phyloP scores from a whole-genome alignment of 2,329 filamentous ascomycete genomes.

The Huntiella abstrusa region DNA sequence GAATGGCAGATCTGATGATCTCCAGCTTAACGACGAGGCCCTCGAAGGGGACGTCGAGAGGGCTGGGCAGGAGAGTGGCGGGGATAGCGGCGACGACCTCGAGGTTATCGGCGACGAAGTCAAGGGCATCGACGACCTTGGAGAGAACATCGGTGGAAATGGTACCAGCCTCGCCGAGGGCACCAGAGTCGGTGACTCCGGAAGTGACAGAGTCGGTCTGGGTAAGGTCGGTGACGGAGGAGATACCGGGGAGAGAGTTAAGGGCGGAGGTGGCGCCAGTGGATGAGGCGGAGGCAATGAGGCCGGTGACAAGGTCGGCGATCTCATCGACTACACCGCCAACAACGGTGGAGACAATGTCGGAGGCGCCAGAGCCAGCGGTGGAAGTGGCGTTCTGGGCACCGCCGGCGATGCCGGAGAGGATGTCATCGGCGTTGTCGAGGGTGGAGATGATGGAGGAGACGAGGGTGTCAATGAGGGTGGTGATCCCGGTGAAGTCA shows the following conservation, averaged over 20 bases:
- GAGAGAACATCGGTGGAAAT: not conserved
- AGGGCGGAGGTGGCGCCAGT: not conserved
- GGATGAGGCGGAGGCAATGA: not conserved
- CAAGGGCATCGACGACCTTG: not conserved
- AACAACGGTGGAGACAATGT: not conserved
- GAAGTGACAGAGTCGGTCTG: not conserved
- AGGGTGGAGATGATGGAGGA: not conserved
- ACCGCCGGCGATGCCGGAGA: not conserved
- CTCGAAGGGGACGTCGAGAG: constrained; percentile 1
- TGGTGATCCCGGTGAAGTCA: not conserved
- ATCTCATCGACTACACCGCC: not conserved
- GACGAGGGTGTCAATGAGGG: not conserved
- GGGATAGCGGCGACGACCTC: constrained; percentile 1
- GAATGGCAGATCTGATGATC: constrained; percentile 1
- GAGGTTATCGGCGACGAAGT: constrained; percentile 1
- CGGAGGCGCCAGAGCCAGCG: not conserved
- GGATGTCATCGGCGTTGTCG: not conserved
- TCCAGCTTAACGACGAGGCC: not conserved
- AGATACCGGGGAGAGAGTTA: constrained; percentile 1
- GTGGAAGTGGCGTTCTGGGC: not conserved
- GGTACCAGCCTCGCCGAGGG: not conserved
- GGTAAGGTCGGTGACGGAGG: not conserved
- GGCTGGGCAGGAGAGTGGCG: constrained; percentile 1
- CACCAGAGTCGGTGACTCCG: not conserved
- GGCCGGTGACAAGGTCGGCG: not conserved